Evolutionary conservation across 352 stramenopile genomes (phyloP).

Genomic region (Globisporangium okanoganense): DNA sequence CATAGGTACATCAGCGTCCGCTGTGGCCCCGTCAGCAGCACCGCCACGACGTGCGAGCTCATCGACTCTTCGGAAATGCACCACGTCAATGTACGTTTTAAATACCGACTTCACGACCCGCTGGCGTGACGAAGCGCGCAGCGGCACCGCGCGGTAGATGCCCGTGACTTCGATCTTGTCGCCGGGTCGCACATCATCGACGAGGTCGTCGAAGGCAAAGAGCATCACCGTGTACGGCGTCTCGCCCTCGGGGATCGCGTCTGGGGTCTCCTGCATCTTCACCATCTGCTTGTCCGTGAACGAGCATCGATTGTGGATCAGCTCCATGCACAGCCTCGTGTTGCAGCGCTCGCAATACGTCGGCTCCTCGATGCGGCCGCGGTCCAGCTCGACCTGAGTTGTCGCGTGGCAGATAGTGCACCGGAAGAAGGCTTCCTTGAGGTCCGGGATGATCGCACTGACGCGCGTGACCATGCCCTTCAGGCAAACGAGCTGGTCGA

Average conservation of each 20-base stretch:
- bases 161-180: conserved; percentile 97
- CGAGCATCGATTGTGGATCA: conserved; percentile 97
- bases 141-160: conserved; percentile 95
- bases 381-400: conserved; percentile 92
- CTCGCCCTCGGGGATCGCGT: conserved; percentile 97
- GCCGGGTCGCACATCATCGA: conserved; percentile 96
- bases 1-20: conserved; percentile 7
- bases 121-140: conserved; percentile 92
- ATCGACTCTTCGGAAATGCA: conserved; percentile 95
- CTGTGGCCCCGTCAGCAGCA: conserved; percentile 9
- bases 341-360: conserved; percentile 87
- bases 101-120: conserved; percentile 96
- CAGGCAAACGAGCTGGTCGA: conserved; percentile 96
- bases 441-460: conserved; percentile 96
- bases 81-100: conserved; percentile 98
- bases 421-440: conserved; percentile 97
- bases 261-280: conserved; percentile 97
- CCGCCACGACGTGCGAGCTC: conserved; percentile 54
- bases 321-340: conserved; percentile 90
- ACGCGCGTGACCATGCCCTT: conserved; percentile 98
- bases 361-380: conserved; percentile 95
- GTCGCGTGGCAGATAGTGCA: conserved; percentile 93
- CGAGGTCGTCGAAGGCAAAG: conserved; percentile 98
- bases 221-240: conserved; percentile 97
- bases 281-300: conserved; percentile 99